Percentiles rank a stretch among this genome's conserved stretches.
These are phyloP conservation scores for Davidsoniella neocaledoniae DNA, from an alignment of 2,329 filamentous ascomycete genomes.

Conservation along the genomic window DNA sequence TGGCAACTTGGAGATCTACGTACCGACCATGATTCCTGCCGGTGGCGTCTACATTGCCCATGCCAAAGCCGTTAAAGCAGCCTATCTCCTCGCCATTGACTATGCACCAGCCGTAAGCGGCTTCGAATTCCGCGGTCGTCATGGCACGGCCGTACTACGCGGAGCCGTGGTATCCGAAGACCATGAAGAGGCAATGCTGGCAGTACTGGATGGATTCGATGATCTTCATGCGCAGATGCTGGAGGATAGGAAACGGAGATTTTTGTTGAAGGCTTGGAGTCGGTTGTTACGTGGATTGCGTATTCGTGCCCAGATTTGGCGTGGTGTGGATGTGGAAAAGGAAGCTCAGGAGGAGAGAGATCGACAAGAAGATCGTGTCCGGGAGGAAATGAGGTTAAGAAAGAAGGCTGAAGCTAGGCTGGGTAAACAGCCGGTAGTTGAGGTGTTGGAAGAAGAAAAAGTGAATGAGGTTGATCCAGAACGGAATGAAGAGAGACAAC, in stretches of 20 bases:
- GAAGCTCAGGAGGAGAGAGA: conserved; percentile 2
- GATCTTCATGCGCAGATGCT: conserved; percentile 48
- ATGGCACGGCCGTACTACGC: conserved; percentile 67
- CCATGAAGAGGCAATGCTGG: conserved; percentile 52
- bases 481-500: background rate
- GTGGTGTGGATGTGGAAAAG: conserved; percentile 13
- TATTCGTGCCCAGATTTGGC: conserved; percentile 50
- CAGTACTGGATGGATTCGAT: conserved; percentile 49
- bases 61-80: conserved; percentile 49
- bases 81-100: conserved; percentile 61
- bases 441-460: no score
- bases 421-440: no score
- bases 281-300: conserved; percentile 63
- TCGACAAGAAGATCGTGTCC: background rate
- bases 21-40: conserved; percentile 73
- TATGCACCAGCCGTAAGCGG: conserved; percentile 81
- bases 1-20: conserved; percentile 86
- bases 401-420: background rate
- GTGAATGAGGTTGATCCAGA: background rate
- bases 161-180: conserved; percentile 64
- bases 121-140: conserved; percentile 71
- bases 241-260: conserved; percentile 53
- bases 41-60: conserved; percentile 59
- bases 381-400: background rate
- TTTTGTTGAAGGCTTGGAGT: conserved; percentile 48